Conservation (phyloP, 176 grass and related monocot genomes). For the Raddia guianensis region DNA sequence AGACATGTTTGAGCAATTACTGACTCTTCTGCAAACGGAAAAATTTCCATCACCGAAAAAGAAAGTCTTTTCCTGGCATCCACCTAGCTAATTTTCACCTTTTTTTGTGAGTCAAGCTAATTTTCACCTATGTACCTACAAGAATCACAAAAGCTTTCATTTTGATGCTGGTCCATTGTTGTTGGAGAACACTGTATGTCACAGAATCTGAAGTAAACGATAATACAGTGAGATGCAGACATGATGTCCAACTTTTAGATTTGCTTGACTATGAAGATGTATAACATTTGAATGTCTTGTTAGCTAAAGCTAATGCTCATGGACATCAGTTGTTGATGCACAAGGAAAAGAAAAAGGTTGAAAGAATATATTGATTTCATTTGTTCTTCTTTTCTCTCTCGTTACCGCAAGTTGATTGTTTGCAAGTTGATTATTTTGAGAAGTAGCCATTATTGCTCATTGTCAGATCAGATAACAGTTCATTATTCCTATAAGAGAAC, state of each 20-base stretch:
- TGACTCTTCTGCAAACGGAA: neutral
- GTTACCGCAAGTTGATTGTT: neutral
- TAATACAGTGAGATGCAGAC: neutral
- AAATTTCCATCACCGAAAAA: neutral
- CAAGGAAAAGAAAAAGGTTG: neutral
- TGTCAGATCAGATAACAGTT: neutral
- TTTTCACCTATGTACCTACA: neutral
- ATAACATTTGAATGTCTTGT: neutral
- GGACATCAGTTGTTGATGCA: neutral
- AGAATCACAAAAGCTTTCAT: constrained; percentile 4
- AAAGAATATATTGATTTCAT: neutral
- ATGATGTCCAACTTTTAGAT: neutral
- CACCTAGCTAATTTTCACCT: neutral
- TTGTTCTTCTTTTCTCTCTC: neutral
- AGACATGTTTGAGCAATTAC: too few relatives aligned
- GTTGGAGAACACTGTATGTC: neutral
- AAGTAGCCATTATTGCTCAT: neutral
- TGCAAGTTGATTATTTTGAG: too few relatives aligned
- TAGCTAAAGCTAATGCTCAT: constrained; percentile 1
- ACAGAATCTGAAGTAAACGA: neutral
- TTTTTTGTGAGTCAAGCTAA: too few relatives aligned
- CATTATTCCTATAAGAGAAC: neutral
- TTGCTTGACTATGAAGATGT: constrained; percentile 12
- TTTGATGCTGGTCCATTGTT: neutral
- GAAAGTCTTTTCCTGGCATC: neutral